These are phyloP conservation scores for Xylaria curta DNA, from an alignment of 495 filamentous ascomycete species.

Conservation along the genomic window DNA sequence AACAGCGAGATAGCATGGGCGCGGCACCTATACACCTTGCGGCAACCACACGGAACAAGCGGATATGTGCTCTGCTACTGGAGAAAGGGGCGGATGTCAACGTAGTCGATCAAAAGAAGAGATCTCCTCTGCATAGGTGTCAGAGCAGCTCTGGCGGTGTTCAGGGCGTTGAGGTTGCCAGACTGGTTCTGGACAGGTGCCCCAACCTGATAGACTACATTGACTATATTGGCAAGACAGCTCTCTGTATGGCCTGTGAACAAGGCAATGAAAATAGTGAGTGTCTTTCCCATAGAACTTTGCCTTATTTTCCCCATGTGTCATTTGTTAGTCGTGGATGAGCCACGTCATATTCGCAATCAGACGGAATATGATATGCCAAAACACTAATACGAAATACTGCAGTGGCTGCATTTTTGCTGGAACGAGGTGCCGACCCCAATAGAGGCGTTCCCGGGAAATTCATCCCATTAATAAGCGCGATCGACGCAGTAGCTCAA, in stretches of 20 bases:
- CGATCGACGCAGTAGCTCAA: constrained; percentile 35
- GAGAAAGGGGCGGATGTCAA: constrained; percentile 55
- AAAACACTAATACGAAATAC: background rate
- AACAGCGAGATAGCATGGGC: constrained; percentile 27
- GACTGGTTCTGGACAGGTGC: constrained; percentile 25
- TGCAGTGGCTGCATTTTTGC: constrained; percentile 19
- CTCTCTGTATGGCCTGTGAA: constrained; percentile 38
- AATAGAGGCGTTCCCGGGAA: constrained; percentile 27
- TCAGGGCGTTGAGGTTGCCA: constrained; percentile 23
- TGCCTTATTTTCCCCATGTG: too few species aligned
- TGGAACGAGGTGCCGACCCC: constrained; percentile 29
- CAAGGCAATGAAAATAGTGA: constrained; percentile 35
- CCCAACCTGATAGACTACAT: constrained; percentile 27
- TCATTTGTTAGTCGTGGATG: too few species aligned
- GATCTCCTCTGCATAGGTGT: constrained; percentile 37
- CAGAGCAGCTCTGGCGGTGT: constrained; percentile 30
- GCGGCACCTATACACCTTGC: constrained; percentile 34
- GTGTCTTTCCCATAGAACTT: too few species aligned
- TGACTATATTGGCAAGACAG: constrained; percentile 36
- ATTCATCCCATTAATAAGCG: constrained; percentile 32
- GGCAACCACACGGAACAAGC: constrained; percentile 28
- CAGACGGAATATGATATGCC: too few species aligned
- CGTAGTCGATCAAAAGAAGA: constrained; percentile 49
- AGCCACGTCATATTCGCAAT: too few species aligned
- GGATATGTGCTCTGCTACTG: constrained; percentile 48